Conservation (phyloP, 2,329 filamentous ascomycete genomes). For the Bipolaris gigantea region DNA sequence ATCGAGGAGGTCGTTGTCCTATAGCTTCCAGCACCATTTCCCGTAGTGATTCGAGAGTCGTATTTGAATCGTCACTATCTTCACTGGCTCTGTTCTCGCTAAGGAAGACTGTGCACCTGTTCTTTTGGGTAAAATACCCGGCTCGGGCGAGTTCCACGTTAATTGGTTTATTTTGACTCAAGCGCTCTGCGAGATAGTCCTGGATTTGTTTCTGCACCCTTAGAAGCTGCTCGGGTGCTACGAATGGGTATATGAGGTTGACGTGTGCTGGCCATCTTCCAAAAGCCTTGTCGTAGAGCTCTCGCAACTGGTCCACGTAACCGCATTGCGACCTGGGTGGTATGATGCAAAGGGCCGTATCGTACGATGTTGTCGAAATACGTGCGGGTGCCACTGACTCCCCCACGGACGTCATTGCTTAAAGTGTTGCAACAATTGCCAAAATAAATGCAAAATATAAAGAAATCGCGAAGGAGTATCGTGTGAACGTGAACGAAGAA, state of each 20-base stretch:
- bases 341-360: conserved; percentile 64
- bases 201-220: conserved; percentile 49
- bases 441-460: background rate
- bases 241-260: conserved; percentile 69
- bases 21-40: conserved; percentile 26
- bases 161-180: background rate
- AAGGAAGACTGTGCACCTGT: conserved; percentile 51
- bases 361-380: conserved; percentile 49
- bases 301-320: conserved; percentile 58
- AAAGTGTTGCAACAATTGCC: background rate
- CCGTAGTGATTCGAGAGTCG: conserved; percentile 22
- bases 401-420: conserved; percentile 23
- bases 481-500: conserved; percentile 1
- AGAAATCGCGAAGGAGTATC: conserved; percentile 13
- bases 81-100: conserved; percentile 19
- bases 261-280: conserved; percentile 67
- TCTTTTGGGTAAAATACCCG: conserved; percentile 55
- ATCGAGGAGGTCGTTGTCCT: conserved; percentile 19
- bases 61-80: background rate
- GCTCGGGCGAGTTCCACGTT: conserved; percentile 44
- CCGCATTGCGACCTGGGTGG: conserved; percentile 55
- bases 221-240: conserved; percentile 52
- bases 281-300: conserved; percentile 64
- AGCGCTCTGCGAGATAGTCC: conserved; percentile 32
- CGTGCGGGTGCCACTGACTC: background rate